Evolutionary conservation across 2,329 filamentous ascomycete genomes (phyloP).

Genomic region (Talaromyces sp.): DNA sequence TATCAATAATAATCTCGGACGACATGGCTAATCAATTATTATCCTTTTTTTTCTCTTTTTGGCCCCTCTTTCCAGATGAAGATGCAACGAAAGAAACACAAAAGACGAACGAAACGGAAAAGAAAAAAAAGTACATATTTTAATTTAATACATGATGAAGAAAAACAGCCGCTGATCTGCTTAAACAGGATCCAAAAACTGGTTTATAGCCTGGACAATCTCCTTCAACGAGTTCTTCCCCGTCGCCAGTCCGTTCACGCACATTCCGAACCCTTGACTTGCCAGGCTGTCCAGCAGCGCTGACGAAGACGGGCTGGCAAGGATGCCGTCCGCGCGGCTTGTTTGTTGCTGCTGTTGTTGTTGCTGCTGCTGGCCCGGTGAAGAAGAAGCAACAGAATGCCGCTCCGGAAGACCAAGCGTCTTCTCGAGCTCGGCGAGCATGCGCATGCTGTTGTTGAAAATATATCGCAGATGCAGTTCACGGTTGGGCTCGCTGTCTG

Average conservation of each 20-base stretch:
- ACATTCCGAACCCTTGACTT: conserved; percentile 7
- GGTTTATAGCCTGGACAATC: conserved; percentile 8
- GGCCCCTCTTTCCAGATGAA: background rate
- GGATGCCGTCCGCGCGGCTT: background rate
- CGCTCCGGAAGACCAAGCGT: conserved; percentile 9
- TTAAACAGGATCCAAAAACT: conserved; percentile 4
- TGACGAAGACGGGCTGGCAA: conserved; percentile 3
- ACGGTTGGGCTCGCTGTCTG: conserved; percentile 1
- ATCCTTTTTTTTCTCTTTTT: background rate
- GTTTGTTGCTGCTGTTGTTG: background rate
- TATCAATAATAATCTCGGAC: background rate
- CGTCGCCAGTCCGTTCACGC: conserved; percentile 10
- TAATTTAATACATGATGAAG: background rate
- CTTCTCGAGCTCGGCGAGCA: conserved; percentile 9
- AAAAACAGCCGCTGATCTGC: background rate
- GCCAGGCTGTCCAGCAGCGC: conserved; percentile 4
- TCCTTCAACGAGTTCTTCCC: conserved; percentile 10
- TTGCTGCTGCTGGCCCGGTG: background rate
- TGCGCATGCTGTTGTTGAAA: conserved; percentile 8
- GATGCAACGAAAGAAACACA: background rate
- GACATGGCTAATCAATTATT: background rate
- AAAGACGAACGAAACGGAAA: background rate
- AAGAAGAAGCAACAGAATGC: conserved; percentile 5
- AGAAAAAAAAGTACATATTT: background rate
- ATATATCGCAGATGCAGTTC: conserved; percentile 9